Base-by-base conservation (phyloP, 768 basidiomycete species). In the Amanita brunnescens region DNA sequence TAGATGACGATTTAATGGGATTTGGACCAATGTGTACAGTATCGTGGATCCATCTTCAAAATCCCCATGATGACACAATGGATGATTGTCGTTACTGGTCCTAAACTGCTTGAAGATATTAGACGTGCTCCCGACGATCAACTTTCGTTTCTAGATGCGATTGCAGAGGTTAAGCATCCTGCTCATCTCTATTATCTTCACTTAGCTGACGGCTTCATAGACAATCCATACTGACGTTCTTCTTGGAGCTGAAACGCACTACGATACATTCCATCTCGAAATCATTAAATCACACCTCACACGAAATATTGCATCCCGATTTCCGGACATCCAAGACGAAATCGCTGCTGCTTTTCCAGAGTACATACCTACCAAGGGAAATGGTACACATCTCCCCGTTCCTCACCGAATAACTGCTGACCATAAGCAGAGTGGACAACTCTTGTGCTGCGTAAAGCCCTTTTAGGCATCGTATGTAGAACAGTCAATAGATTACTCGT, bases 1-100 rank as follows among this genome's bases (percentile, higher is more conserved):
- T 16, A 13, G 2, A 38, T 10, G 13, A n/a, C 14, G 13, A 26
- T 0, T n/a, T n/a, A 9, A 18, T 18, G 9, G 3, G 41, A 20
- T 8, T 41, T 23, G 9, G 18, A 4, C 23, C 0, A 24, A 6
- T 7, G 14, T 30, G 42, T 4, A 26, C 33, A 64, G 66, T 62
- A 61, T 53, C 59, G 56, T 21, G 57, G 58, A 40, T 52, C 55
- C 26, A 50, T 62, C 5, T 80, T 77, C 62, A 74, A 71, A 59
- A 62, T 79, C 5, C 62, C 77, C 0, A 62, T 64, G 43, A 58
- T 75, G 35, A 64, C 70, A 32, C 62, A 66, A 40, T 80, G 79
- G 78, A 49, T 70, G 7, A 66, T 78, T n/a, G 59, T 79, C 7
- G 61, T 73, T 24, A 66, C 69, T 7, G 70, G 74, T 0, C 62